Evolutionary conservation across 78 protist genomes (phyloP).

Genomic region (Dictyostelium citrinum): DNA sequence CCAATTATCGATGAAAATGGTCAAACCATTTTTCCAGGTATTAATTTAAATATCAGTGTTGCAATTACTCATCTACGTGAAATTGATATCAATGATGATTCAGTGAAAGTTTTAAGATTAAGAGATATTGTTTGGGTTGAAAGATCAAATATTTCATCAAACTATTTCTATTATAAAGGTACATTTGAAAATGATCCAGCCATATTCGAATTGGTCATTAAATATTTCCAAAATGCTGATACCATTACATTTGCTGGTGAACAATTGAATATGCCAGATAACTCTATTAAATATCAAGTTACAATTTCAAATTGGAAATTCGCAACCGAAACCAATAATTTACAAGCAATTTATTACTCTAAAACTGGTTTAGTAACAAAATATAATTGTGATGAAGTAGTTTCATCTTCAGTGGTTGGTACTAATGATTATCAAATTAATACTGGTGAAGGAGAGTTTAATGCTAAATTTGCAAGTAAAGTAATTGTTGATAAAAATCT

Average conservation of each 20-base stretch:
- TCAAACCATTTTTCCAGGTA: not conserved
- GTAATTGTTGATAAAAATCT: slow-evolving; percentile 14
- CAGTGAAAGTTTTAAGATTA: not conserved
- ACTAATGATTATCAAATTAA: slow-evolving; percentile 6
- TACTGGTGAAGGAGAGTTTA: not conserved
- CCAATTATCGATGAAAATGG: slow-evolving; percentile 25
- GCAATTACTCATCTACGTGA: slow-evolving; percentile 37
- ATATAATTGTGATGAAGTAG: not conserved
- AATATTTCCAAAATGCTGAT: not conserved
- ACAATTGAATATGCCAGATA: not conserved
- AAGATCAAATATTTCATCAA: not conserved
- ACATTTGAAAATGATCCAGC: slow-evolving; percentile 1
- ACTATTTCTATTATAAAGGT: not conserved
- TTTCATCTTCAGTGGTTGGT: not conserved
- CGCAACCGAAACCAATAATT: not conserved
- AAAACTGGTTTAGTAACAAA: not conserved
- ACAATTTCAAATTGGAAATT: slow-evolving; percentile 5
- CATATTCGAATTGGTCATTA: not conserved
- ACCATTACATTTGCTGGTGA: slow-evolving; percentile 24
- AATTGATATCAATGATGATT: not conserved
- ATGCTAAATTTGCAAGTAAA: slow-evolving; percentile 16
- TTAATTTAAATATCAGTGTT: not conserved
- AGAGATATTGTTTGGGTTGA: not conserved
- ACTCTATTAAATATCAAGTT: slow-evolving; percentile 31
- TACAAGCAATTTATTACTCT: slow-evolving; percentile 39